Conservation (phyloP, 2,329 filamentous ascomycete genomes). For the Pseudocercospora pini-densiflorae region DNA sequence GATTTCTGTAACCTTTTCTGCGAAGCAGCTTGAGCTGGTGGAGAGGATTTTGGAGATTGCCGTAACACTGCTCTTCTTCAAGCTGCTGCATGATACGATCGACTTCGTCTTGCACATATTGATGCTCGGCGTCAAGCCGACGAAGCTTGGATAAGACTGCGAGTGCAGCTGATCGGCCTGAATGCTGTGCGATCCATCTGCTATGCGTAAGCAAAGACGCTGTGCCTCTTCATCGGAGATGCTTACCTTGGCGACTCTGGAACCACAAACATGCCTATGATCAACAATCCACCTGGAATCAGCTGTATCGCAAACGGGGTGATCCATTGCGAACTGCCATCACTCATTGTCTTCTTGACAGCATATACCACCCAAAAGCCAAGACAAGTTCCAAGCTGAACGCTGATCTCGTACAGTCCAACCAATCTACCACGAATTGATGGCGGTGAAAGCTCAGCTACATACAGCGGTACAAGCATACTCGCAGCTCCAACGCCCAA, state of each 20-base stretch:
- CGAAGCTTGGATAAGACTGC: conserved; percentile 18
- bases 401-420: conserved; percentile 37
- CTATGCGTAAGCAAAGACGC: not conserved
- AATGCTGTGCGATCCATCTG: conserved; percentile 34
- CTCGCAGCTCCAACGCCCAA: conserved; percentile 37
- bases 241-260: conserved; percentile 35
- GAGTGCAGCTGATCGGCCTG: conserved; percentile 11
- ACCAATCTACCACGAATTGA: conserved; percentile 41
- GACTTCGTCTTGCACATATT: conserved; percentile 36
- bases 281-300: conserved; percentile 36
- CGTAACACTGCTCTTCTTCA: conserved; percentile 7
- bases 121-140: conserved; percentile 18
- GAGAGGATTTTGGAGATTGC: not conserved
- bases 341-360: conserved; percentile 31
- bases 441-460: conserved; percentile 37
- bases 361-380: conserved; percentile 43
- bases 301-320: conserved; percentile 36
- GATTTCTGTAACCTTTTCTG: conserved; percentile 12
- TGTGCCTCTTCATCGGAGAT: not conserved
- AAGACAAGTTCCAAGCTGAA: conserved; percentile 36
- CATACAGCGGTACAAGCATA: conserved; percentile 40
- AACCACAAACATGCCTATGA: conserved; percentile 35
- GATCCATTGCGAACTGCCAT: conserved; percentile 26
- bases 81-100: conserved; percentile 33
- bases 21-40: conserved; percentile 8